Evolutionary conservation across 495 filamentous ascomycete genomes (phyloP).

Genomic region (Penicillium robsamsonii): DNA sequence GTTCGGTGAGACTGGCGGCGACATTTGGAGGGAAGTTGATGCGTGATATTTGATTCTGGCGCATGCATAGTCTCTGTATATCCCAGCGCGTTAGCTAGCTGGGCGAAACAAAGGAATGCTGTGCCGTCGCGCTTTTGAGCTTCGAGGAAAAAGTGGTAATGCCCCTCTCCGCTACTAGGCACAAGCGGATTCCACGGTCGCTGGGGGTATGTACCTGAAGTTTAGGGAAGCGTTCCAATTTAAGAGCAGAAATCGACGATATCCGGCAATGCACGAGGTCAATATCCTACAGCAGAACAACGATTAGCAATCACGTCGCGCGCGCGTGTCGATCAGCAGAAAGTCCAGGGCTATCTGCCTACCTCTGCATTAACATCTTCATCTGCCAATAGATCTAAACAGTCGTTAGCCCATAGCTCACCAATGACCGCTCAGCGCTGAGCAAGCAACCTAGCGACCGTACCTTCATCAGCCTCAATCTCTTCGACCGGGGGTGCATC

Average conservation of each 20-base stretch:
- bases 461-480: conserved; percentile 81
- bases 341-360: conserved; percentile 4
- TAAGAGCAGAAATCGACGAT: conserved; percentile 71
- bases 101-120: not conserved
- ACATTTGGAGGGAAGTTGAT: conserved; percentile 66
- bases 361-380: conserved; percentile 60
- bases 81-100: conserved; percentile 12
- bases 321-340: not conserved
- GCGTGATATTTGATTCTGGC: conserved; percentile 83
- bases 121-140: not conserved
- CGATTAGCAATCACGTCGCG: conserved; percentile 14
- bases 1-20: conserved; percentile 65
- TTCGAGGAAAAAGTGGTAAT: not conserved
- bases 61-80: conserved; percentile 75
- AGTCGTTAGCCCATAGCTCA: conserved; percentile 1
- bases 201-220: conserved; percentile 50
- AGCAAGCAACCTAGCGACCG: not conserved
- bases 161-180: not conserved
- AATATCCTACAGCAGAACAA: conserved; percentile 62
- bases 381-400: conserved; percentile 63
- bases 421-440: not conserved
- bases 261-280: conserved; percentile 86
- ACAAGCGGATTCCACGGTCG: not conserved
- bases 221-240: conserved; percentile 76
- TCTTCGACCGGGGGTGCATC: conserved; percentile 72